Evolutionary conservation across 129 eudicot genomes (phyloP), one percentile per base, ranked within the genome.

Genomic region (Centaurea solstitialis): DNA sequence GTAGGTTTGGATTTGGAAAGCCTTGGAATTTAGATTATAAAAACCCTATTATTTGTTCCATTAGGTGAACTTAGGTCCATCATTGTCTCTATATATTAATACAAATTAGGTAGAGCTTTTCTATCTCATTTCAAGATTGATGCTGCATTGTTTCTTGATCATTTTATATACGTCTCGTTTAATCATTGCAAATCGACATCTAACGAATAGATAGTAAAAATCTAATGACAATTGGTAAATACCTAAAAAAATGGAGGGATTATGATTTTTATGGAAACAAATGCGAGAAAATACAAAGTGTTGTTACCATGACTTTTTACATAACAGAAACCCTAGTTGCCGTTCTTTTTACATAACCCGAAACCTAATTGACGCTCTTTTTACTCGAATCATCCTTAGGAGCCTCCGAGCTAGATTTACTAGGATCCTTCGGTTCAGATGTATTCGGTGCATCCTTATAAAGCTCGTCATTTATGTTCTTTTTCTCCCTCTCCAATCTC

Each of bases 401-500:
- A 57, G n/a, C 65, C 65, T 57, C 65, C 22, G 65, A n/a, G 65
- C 65, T 57, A 57, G 65, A 57, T 57, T 17, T 57, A 57, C 65
- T 17, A 5, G 65, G 65, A 0, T 57, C 65, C 0, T n/a, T n/a
- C n/a, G 23, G 65, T 57, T 57, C 18, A 21, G 22, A n/a, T 53
- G 17, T 5, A 53, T 53, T 17, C 17, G 64, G 64, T 53, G n/a
- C 6, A 17, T 57, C 77, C 35, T 20, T 70, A 21, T 37, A 33
- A 69, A 66, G 64, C 72, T 61, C 21, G 12, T 90, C 89, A 23
- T 86, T 82, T 7, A n/a, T 80, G 11, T 33, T 38, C 81, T 90
- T 92, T 47, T 80, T 67, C 37, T 90, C 88, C 8, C 71, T 85
- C 85, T 91, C 93, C 33, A 89, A 1, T 65, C 80, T 82, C 22